These are phyloP conservation scores for Solanum hybrid DNA, from an alignment of 305 asterid genomes.

Conservation along the genomic window DNA sequence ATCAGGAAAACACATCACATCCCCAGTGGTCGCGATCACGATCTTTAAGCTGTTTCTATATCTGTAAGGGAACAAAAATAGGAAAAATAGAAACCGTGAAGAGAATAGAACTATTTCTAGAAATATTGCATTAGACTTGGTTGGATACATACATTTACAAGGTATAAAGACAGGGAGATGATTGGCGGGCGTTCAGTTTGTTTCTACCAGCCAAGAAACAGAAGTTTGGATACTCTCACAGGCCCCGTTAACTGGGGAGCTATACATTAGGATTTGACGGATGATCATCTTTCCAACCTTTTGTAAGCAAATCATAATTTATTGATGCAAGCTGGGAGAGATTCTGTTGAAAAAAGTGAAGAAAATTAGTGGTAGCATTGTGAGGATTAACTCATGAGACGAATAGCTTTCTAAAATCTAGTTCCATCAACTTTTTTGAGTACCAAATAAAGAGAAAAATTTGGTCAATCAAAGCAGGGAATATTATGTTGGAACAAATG, in stretches of 20 bases:
- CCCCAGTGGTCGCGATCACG: not conserved
- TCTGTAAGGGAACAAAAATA: slow-evolving; percentile 20
- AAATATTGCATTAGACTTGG: not conserved
- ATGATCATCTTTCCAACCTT: slow-evolving; percentile 83
- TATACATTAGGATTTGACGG: slow-evolving; percentile 46
- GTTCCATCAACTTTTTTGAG: not conserved
- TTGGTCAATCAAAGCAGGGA: not conserved
- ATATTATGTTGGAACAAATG: not conserved
- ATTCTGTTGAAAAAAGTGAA: slow-evolving; percentile 38
- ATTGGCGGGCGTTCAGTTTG: not conserved
- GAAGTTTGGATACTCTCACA: not conserved
- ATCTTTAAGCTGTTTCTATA: slow-evolving; percentile 24
- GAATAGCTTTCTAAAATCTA: not conserved
- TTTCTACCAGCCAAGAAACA: not conserved
- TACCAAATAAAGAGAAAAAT: not conserved
- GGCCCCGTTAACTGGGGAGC: not conserved
- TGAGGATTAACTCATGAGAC: not conserved
- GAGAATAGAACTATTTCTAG: not conserved
- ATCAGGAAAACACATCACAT: not conserved
- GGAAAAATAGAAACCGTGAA: not conserved
- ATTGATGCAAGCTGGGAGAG: slow-evolving; percentile 93
- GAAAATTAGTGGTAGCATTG: not conserved
- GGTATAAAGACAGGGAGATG: slow-evolving; percentile 8
- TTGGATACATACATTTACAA: slow-evolving; percentile 29
- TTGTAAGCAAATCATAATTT: slow-evolving; percentile 82